These are phyloP conservation scores for Athelia sp. DNA, from an alignment of 1,284 basidiomycete genomes.

Conservation along the genomic window DNA sequence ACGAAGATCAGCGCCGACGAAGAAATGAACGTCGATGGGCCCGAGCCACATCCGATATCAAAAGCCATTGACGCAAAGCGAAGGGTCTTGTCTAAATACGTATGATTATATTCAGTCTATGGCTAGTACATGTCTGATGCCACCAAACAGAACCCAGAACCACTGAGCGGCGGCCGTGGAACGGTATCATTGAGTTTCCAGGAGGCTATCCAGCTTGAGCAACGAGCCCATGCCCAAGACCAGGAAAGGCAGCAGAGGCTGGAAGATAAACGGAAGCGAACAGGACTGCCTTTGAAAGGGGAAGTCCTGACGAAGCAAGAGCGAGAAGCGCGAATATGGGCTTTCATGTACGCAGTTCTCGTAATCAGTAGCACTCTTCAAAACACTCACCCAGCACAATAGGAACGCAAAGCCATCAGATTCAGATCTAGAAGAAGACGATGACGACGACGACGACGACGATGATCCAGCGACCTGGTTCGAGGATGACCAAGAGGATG, in stretches of 20 bases:
- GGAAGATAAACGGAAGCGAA: slow-evolving; percentile 52
- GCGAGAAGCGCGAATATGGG: slow-evolving; percentile 67
- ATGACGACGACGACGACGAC: slow-evolving; percentile 52
- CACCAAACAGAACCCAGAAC: slow-evolving; percentile 12
- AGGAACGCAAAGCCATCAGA: slow-evolving; percentile 77
- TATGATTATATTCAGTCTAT: slow-evolving; percentile 29
- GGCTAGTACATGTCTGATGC: slow-evolving; percentile 13
- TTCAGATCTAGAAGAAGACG: slow-evolving; percentile 73
- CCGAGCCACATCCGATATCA: slow-evolving; percentile 41
- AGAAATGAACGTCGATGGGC: slow-evolving; percentile 54
- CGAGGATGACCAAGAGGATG: slow-evolving; percentile 77
- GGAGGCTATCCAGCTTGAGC: slow-evolving; percentile 69
- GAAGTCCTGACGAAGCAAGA: slow-evolving; percentile 58
- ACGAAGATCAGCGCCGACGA: slow-evolving; percentile 55
- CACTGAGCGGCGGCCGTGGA: neutral
- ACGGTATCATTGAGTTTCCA: slow-evolving; percentile 51
- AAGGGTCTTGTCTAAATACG: slow-evolving; percentile 63
- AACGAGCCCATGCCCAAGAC: slow-evolving; percentile 57
- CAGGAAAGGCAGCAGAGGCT: slow-evolving; percentile 55
- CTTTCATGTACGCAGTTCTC: slow-evolving; percentile 55
- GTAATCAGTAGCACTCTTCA: neutral
- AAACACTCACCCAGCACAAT: slow-evolving; percentile 9
- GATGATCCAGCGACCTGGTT: slow-evolving; percentile 73
- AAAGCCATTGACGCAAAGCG: slow-evolving; percentile 63
- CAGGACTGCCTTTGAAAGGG: slow-evolving; percentile 51